These are phyloP conservation scores for Pseudofabraea citricarpa DNA, from an alignment of 2,329 filamentous ascomycete species.

Conservation along the genomic window DNA sequence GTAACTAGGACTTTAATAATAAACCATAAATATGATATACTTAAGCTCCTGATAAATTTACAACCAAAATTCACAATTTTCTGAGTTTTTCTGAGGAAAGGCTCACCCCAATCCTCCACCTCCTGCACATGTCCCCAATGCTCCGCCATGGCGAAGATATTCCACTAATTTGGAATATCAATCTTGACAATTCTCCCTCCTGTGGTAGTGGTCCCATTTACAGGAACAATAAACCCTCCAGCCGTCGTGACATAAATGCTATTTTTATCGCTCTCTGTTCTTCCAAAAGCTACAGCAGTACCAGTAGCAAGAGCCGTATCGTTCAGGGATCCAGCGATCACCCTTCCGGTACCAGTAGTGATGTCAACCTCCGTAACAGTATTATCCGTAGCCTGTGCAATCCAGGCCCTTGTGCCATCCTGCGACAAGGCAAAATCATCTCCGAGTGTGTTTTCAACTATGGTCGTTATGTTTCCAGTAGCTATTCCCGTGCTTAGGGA, in stretches of 20 bases:
- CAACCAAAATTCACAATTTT: too few species aligned
- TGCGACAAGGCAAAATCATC: not conserved
- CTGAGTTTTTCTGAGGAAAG: too few species aligned
- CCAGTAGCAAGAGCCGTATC: not conserved
- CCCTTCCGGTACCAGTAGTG: not conserved
- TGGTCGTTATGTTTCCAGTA: not conserved
- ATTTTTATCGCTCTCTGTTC: not conserved
- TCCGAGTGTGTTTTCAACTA: not conserved
- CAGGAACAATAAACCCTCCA: not conserved
- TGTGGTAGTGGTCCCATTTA: not conserved
- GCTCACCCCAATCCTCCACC: too few species aligned
- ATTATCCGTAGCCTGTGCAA: not conserved
- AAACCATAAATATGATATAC: too few species aligned
- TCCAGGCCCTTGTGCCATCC: not conserved
- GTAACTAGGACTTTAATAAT: too few species aligned
- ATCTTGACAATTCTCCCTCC: not conserved
- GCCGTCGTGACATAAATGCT: not conserved
- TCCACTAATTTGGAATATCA: too few species aligned
- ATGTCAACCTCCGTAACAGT: not conserved
- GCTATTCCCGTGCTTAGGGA: not conserved
- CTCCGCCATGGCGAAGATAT: too few species aligned
- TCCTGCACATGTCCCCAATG: too few species aligned
- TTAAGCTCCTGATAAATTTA: too few species aligned
- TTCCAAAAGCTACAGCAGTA: not conserved
- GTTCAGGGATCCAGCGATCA: not conserved